Base-by-base conservation (phyloP, 306 rosid genomes). In the Trifolium pratense region DNA sequence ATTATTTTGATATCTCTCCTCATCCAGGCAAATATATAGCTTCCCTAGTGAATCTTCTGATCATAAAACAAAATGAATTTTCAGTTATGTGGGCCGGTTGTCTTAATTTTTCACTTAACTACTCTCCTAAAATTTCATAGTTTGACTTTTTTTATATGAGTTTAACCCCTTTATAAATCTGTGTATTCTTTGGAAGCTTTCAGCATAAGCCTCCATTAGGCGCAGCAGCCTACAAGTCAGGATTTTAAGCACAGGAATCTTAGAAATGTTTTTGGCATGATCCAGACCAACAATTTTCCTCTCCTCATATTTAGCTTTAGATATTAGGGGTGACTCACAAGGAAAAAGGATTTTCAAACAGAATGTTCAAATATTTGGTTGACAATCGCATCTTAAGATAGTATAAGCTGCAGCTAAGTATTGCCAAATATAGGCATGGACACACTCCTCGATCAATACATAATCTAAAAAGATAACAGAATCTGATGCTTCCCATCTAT, bases 401-500 rank as follows among this genome's bases (percentile, higher is more conserved):
- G 69, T 39, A 39, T 43, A 52, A 17, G 40, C 20, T 29, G 40
- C 3, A 29, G 40, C 65, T 15, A 59, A 14, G 39, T 29, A 29
- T 59, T 40, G 42, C 17, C 7, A 60, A 16, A 60, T 59, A 60
- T 5, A 36, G 64, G 26, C 26, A 59, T 34, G 6, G 15, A 9
- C 31, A n/a, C 39, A 42, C 69, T 20, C 36, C 13, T 15, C 20
- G 15, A 59, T 7, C 20, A 15, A 36, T 26, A 2, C 18, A 64
- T 64, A 32, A 17, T 20, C 34, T 15, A 18, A 15, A 12, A 56
- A 69, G 48, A 60, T 23, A 36, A 34, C 55, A 26, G 13, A 58
- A 36, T 64, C 21, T 10, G 66, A 52, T 23, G 43, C 65, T 74
- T 62, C 23, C n/a, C 8, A 5, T 31, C 62, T 13, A 74, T 74